Evolutionary conservation across 768 basidiomycete species (phyloP), one percentile per base, ranked within the genome.

Genomic region (Mycena galericulata): DNA sequence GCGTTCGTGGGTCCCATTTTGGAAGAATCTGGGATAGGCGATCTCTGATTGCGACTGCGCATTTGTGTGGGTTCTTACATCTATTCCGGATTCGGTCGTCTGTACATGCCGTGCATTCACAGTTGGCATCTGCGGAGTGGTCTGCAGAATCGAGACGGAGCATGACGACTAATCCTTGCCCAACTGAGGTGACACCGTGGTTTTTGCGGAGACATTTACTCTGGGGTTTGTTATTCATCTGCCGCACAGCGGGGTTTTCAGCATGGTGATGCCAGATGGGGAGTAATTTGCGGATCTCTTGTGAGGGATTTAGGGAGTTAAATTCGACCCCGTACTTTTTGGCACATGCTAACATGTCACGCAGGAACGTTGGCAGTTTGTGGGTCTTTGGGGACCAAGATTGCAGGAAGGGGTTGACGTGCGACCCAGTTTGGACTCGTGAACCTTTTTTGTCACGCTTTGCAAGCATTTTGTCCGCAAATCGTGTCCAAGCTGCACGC

Each of bases 401-500:
- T 14, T 57, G 56, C 12, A 41, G 24, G 29, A 57, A 57, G n/a
- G n/a, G n/a, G n/a, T n/a, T n/a, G n/a, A n/a, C n/a, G n/a, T n/a
- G n/a, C n/a, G n/a, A n/a, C n/a, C n/a, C n/a, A n/a, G n/a, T n/a
- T n/a, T n/a, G n/a, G n/a, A n/a, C n/a, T n/a, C n/a, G n/a, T n/a
- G n/a, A n/a, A n/a, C n/a, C n/a, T n/a, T n/a, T n/a, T n/a, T n/a
- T n/a, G n/a, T n/a, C n/a, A n/a, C n/a, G n/a, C n/a, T n/a, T n/a
- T n/a, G n/a, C n/a, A n/a, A n/a, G n/a, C n/a, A n/a, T n/a, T n/a
- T n/a, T n/a, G n/a, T n/a, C n/a, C n/a, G n/a, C n/a, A n/a, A n/a
- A n/a, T n/a, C n/a, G n/a, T n/a, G n/a, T 70, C 80, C 81, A 81
- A 12, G 62, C 12, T 15, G 80, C 76, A 3, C 77, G 45, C 0